A percentile compares a stretch with the other conserved stretches of the same genome.
These are phyloP conservation scores for Cryptosporidium bovis DNA, from an alignment of 169 alveolate species.

Conservation along the genomic window DNA sequence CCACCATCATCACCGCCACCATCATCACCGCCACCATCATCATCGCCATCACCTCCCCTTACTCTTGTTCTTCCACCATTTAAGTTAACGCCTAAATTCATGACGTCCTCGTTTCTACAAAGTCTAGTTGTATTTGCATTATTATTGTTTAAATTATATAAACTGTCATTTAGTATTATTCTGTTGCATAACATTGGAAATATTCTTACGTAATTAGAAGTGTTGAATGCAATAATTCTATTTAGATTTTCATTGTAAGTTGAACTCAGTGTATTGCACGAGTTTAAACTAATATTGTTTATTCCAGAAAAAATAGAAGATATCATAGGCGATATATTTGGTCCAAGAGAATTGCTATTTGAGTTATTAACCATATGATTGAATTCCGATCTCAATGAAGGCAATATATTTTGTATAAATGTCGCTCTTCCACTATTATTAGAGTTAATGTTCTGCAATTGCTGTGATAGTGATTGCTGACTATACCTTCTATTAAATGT, in stretches of 20 bases:
- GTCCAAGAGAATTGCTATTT: slow-evolving; percentile 22
- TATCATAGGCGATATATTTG: not conserved
- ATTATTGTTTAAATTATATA: not conserved
- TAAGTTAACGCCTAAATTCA: not conserved
- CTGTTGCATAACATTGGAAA: slow-evolving; percentile 43
- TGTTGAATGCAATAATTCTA: not conserved
- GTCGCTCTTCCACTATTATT: slow-evolving; percentile 18
- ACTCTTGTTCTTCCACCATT: not conserved
- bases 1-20: not conserved
- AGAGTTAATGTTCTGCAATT: slow-evolving; percentile 22
- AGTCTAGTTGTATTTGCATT: not conserved
- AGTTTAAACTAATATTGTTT: not conserved
- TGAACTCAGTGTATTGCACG: not conserved
- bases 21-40: not conserved
- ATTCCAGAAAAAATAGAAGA: not conserved
- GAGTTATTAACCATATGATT: slow-evolving; percentile 11
- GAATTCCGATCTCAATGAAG: slow-evolving; percentile 37
- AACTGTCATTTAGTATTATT: not conserved
- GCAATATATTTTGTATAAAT: slow-evolving; percentile 49
- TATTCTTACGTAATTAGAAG: slow-evolving; percentile 40
- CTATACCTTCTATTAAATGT: slow-evolving; percentile 42
- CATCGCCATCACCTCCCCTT: not conserved
- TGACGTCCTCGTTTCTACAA: not conserved
- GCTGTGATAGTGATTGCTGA: not conserved
- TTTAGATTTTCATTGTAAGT: not conserved